Percentiles rank a stretch among this genome's conserved stretches.
Conservation (phyloP, 306 rosid species). For the Inga oerstediana region DNA sequence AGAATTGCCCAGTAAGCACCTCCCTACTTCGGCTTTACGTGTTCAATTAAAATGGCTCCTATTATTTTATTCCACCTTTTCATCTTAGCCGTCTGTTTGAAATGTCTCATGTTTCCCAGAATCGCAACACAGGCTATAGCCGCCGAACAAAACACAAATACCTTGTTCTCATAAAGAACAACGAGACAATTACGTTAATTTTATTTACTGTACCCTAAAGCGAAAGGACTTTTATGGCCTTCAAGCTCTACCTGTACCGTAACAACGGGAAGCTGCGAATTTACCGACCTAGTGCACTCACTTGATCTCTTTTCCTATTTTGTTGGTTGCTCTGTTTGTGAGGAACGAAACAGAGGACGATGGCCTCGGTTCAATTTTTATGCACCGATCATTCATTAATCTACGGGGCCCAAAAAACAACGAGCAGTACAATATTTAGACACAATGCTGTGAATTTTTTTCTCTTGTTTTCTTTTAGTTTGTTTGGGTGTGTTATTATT, state of each 20-base stretch:
- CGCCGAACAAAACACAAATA: background rate
- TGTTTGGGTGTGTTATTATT: too few relatives aligned
- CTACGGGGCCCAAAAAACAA: background rate
- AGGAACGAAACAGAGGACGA: background rate
- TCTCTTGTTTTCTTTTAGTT: background rate
- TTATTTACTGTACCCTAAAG: background rate
- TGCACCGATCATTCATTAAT: background rate
- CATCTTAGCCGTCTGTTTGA: background rate
- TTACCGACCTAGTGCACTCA: background rate
- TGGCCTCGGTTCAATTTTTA: background rate
- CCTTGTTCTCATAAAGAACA: too few relatives aligned
- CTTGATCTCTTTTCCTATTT: background rate
- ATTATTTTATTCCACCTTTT: background rate
- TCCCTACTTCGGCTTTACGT: background rate
- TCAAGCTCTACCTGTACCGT: background rate
- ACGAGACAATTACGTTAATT: background rate
- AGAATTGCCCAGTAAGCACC: background rate
- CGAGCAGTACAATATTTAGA: background rate
- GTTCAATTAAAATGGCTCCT: background rate
- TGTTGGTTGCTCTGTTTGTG: background rate
- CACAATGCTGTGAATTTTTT: background rate
- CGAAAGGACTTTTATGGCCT: background rate
- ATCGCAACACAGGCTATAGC: background rate
- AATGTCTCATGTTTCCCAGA: conserved; percentile 5
- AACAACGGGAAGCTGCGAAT: too few relatives aligned